Evolutionary conservation across 2,329 filamentous ascomycete species (phyloP), one percentile per base, ranked within the genome.

Genomic region (Chalaropsis ovoidea): DNA sequence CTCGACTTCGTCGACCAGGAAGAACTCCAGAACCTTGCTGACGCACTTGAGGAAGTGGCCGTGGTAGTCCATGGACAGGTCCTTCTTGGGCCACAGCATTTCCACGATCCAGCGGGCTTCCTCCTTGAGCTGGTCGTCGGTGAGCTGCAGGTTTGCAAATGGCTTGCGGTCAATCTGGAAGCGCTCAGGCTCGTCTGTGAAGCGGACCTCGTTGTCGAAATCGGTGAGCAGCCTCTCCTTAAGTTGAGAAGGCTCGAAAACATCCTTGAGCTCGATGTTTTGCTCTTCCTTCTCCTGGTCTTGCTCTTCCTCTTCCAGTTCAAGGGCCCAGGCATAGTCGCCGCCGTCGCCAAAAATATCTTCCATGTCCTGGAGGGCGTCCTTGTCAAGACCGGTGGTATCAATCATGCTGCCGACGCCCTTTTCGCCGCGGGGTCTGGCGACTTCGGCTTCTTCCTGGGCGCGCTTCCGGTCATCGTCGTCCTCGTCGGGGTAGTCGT

Each of bases 181-280:
- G 71, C 94, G 87, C 76, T 99, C 94, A 1, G 94, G 94, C 70
- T 96, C 87, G 73, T 99, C 94, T 22, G 84, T 86, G 72, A 87
- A 85, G 61, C 94, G 89, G 70, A 99, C 96, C 67, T 85, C 79
- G 74, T 97, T 95, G 74, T 99, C 94, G 69, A 92, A 91, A 67
- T 97, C 94, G 8, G 94, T 99, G 70, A 99, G 83, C 74, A 97
- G 88, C 76, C 90, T 93, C 76, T 99, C 94, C 66, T 88, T 86
- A 47, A 99, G 82, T 74, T 99, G 91, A 2, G 92, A 95, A 0
- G 94, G 94, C 76, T 99, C 94, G 72, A 99, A 99, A 62, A 99
- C 93, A 73, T 99, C 93, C 77, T 97, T 96, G 69, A 99, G 83
- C 75, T 96, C 90, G 52, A 97, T 84, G 56, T 87, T 86, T 71